These are phyloP conservation scores for Naganishia onofrii DNA, from an alignment of 768 basidiomycete genomes.

Conservation along the genomic window DNA sequence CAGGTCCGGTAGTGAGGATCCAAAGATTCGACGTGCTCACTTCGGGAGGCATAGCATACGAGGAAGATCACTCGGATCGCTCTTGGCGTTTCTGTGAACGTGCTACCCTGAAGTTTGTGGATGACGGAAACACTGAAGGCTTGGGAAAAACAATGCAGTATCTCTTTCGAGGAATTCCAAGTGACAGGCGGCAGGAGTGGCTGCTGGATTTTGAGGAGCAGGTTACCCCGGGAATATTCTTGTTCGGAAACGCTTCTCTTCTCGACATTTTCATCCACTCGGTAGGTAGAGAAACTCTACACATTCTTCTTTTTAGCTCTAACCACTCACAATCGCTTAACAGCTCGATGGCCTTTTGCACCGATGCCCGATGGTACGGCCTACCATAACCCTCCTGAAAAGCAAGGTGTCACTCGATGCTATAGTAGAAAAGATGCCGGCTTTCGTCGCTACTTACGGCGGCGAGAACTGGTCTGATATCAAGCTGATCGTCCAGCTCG, in stretches of 20 bases:
- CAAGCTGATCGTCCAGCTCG: too few species aligned
- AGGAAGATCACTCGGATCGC: too few species aligned
- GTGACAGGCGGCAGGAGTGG: not conserved
- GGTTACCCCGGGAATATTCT: not conserved
- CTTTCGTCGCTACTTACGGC: not conserved
- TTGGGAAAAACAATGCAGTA: not conserved
- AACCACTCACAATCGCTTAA: not conserved
- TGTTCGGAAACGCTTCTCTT: not conserved
- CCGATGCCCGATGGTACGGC: not conserved
- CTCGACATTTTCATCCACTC: not conserved
- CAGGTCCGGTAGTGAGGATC: too few species aligned
- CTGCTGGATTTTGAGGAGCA: not conserved
- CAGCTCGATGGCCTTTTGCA: not conserved
- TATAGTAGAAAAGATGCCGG: not conserved
- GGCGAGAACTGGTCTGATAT: not conserved
- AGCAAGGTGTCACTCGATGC: not conserved
- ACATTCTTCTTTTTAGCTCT: too few species aligned
- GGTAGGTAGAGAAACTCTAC: not conserved
- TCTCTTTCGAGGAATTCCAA: not conserved
- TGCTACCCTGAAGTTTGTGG: not conserved
- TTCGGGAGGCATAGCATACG: too few species aligned
- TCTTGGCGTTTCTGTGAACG: not conserved
- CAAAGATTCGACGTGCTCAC: too few species aligned
- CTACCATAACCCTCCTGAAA: not conserved
- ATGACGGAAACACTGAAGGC: not conserved